Conservation (phyloP, 257 asterid species). For the Gynochthodes officinalis region DNA sequence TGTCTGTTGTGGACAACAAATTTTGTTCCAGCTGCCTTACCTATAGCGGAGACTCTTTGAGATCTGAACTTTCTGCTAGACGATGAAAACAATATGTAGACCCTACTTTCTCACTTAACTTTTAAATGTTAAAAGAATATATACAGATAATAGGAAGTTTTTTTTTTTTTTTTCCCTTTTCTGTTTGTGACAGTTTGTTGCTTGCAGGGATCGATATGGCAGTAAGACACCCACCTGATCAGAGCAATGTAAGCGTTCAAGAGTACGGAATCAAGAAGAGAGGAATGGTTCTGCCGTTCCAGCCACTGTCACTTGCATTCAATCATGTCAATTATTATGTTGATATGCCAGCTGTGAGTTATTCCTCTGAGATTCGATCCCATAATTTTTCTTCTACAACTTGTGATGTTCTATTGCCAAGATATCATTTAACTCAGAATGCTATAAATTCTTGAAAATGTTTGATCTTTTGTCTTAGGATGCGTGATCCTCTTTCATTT, state of each 20-base stretch:
- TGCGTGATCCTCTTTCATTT: background rate
- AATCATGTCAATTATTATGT: conserved; percentile 84
- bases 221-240: conserved; percentile 30
- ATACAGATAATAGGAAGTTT: background rate
- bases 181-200: conserved; percentile 9
- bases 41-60: background rate
- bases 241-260: conserved; percentile 19
- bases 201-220: conserved; percentile 49
- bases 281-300: conserved; percentile 97
- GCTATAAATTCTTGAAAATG: background rate
- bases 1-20: background rate
- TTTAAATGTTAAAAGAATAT: background rate
- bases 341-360: conserved; percentile 91
- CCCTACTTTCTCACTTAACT: background rate
- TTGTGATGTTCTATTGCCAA: background rate
- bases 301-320: conserved; percentile 79
- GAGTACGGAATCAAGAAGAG: conserved; percentile 32
- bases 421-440: background rate
- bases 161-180: background rate
- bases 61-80: background rate
- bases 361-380: background rate
- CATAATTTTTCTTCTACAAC: background rate
- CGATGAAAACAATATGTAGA: background rate
- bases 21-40: background rate
- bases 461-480: background rate